Evolutionary conservation across 75 land plant species (phyloP), one percentile per base, ranked within the genome.

Genomic region (Chamaecyparis obtusa): DNA sequence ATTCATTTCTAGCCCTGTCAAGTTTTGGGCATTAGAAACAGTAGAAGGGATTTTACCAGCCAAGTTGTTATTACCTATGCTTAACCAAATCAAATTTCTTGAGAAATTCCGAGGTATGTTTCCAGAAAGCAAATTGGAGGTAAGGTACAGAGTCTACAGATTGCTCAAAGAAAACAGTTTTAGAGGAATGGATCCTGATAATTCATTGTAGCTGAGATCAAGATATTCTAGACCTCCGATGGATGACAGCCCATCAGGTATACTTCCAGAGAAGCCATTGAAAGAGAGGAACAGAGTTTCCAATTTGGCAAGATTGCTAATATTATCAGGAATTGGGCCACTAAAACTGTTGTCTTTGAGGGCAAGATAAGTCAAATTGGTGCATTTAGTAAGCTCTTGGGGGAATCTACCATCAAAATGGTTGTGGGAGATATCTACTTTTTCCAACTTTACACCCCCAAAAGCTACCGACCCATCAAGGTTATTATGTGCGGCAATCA

Each of bases 131-230:
- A 0, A 6, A 86, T 90, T 90, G 5, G 84, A 35, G 0, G 88
- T 83, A 39, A 90, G 75, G 72, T 90, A 87, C n/a, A 90, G 91
- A 79, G 72, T 39, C 81, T 27, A 67, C 56, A 90, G 71, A 75
- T 81, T 86, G 30, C 24, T 51, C 54, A 90, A 35, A 84, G 57
- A 30, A 75, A 87, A 91, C 14, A 90, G 35, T 77, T 88, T 46
- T 46, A 57, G 71, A 33, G 91, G 91, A 56, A 90, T 89, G 7
- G 37, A 17, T 35, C 91, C 91, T 13, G 79, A 51, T 84, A 90
- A 69, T 15, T 16, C 0, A 85, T 90, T 90, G 83, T 83, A 82
- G 80, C 85, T 85, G 10, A 89, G n/a, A 35, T 72, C 83, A 0
- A 89, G n/a, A 9, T 55, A 79, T 44, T 84, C 46, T 5, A 89